Conservation (phyloP, 2,329 filamentous ascomycete species). For the Plectosphaerella sp. region DNA sequence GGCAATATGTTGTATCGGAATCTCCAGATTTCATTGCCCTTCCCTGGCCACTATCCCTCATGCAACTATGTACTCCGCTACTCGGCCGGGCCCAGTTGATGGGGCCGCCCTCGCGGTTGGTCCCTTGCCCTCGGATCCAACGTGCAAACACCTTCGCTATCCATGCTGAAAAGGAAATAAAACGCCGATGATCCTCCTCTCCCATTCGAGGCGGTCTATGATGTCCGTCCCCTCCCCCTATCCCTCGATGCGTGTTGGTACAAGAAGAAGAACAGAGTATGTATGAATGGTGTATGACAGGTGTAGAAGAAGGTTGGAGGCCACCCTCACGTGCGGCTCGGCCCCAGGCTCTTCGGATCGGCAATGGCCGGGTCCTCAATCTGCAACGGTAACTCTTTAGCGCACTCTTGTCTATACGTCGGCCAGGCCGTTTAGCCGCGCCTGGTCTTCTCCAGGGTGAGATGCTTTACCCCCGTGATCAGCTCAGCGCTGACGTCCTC, state of each 20-base stretch:
- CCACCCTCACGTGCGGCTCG: background rate
- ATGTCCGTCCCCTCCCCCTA: background rate
- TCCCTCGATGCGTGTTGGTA: too few relatives aligned
- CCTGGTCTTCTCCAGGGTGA: constrained; percentile 39
- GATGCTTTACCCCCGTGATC: constrained; percentile 54
- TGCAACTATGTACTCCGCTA: too few relatives aligned
- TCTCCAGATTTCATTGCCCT: too few relatives aligned
- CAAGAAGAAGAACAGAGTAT: background rate
- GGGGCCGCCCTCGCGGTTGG: too few relatives aligned
- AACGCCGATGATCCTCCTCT: too few relatives aligned
- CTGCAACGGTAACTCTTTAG: constrained; percentile 5
- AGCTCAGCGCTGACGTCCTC: constrained; percentile 51
- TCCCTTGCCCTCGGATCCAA: too few relatives aligned
- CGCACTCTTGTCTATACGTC: constrained; percentile 3
- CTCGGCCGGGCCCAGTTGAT: too few relatives aligned
- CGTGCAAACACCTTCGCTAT: background rate
- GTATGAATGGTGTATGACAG: background rate
- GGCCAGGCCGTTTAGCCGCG: constrained; percentile 15
- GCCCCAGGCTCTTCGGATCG: constrained; percentile 8
- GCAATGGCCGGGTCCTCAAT: background rate
- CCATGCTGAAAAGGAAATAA: background rate
- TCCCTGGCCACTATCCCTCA: too few relatives aligned
- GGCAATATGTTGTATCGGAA: too few relatives aligned
- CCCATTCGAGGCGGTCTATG: too few relatives aligned
- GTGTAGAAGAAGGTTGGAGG: background rate